Evolutionary conservation across 1,284 basidiomycete genomes (phyloP).

Genomic region (Marasmius sp.): DNA sequence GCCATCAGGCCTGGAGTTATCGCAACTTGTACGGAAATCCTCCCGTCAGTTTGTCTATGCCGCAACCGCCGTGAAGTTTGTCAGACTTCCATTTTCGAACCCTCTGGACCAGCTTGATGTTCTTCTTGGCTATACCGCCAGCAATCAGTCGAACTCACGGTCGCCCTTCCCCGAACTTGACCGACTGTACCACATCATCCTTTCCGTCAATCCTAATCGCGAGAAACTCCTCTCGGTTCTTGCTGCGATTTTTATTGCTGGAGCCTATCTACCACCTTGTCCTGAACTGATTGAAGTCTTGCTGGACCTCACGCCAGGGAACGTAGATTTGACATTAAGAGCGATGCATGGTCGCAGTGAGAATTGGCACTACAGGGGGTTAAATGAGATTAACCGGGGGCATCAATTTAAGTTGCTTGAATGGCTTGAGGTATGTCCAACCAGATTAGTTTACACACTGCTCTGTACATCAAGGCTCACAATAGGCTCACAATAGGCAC

Average conservation of each 20-base stretch:
- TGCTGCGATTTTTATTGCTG: not conserved
- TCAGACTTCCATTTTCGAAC: slow-evolving; percentile 7
- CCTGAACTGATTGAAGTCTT: not conserved
- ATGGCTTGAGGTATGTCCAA: no score
- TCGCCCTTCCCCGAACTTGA: slow-evolving; percentile 7
- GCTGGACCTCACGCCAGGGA: not conserved
- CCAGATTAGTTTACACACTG: no score
- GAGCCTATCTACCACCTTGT: no score
- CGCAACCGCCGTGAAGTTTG: slow-evolving; percentile 24
- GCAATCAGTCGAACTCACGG: not conserved
- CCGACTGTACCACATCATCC: slow-evolving; percentile 8
- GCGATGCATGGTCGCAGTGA: not conserved
- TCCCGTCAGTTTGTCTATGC: slow-evolving; percentile 30
- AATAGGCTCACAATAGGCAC: no score
- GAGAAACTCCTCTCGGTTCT: not conserved
- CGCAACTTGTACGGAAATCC: slow-evolving; percentile 17
- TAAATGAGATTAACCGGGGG: no score
- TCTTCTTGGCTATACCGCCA: not conserved
- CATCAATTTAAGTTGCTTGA: no score
- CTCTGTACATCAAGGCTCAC: no score
- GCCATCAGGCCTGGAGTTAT: slow-evolving; percentile 16
- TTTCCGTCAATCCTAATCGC: slow-evolving; percentile 7
- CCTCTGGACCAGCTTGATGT: slow-evolving; percentile 6
- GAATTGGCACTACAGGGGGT: no score
- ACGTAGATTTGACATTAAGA: not conserved